phyloP scores from a whole-genome alignment of 2,329 filamentous ascomycete species.

The Ceratocystis diversiconidia region DNA sequence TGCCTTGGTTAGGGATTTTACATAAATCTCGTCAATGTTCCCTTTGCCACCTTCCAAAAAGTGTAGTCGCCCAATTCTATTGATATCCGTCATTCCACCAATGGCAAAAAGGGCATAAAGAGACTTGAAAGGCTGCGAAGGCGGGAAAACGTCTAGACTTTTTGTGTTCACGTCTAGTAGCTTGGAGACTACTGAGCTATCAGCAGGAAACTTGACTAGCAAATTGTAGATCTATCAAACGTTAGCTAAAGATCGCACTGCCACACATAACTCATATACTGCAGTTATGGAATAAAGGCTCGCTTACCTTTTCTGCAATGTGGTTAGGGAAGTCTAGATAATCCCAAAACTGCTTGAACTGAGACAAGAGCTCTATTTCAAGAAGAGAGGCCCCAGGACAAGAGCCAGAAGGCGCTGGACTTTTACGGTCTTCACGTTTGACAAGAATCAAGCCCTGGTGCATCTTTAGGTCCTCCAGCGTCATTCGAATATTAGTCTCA shows the following conservation, averaged over 20 bases:
- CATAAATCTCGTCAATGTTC: constrained; percentile 21
- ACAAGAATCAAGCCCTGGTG: constrained; percentile 52
- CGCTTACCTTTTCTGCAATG: constrained; percentile 49
- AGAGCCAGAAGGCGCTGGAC: constrained; percentile 25
- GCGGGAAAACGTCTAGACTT: constrained; percentile 50
- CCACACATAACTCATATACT: constrained; percentile 9
- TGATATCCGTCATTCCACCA: constrained; percentile 41
- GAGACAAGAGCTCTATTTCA: constrained; percentile 64
- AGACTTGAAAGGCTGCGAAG: constrained; percentile 54
- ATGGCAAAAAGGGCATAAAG: constrained; percentile 60
- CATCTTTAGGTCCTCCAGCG: constrained; percentile 54
- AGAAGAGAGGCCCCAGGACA: constrained; percentile 44
- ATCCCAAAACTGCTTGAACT: constrained; percentile 73
- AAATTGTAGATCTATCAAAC: constrained; percentile 53
- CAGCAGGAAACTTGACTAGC: constrained; percentile 53
- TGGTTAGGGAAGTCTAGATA: constrained; percentile 61
- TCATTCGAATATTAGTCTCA: constrained; percentile 43
- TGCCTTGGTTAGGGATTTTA: constrained; percentile 30
- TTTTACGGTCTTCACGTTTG: constrained; percentile 38
- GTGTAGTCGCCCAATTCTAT: constrained; percentile 16
- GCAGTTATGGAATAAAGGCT: constrained; percentile 16
- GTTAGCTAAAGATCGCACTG: background rate
- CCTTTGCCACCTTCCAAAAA: constrained; percentile 15
- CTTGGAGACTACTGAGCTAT: constrained; percentile 44
- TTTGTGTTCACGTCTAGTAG: constrained; percentile 41